Evolutionary conservation across 768 basidiomycete species (phyloP), one percentile per base, ranked within the genome.

Genomic region (Leccinellum luteum): DNA sequence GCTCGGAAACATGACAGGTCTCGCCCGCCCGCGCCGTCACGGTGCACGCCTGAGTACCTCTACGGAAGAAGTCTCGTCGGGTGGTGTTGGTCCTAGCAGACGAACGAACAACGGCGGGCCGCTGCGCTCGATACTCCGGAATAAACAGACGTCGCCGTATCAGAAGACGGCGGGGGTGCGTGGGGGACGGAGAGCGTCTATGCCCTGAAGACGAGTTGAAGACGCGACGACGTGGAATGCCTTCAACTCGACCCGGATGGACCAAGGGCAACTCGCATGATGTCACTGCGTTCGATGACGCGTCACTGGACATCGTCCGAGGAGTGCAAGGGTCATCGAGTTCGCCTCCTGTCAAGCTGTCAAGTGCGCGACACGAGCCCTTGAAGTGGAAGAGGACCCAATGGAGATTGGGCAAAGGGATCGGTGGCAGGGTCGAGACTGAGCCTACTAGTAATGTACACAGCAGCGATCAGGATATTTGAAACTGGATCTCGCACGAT

Each of bases 101-200:
- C 51, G 43, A 4, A 25, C 53, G 10, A 43, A 43, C 13, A 47
- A 48, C 23, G 35, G 55, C 30, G 63, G 52, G 1, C 55, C 55
- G 15, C 23, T 64, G 14, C 58, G 62, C 17, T 64, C 63, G 8
- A 60, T 60, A 47, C 54, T 64, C 19, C 62, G 63, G 13, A 64
- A 60, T 35, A 64, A 41, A 44, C 49, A 54, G 4, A 27, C 54
- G 1, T 25, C 41, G 28, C 63, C 62, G 6, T 64, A 63, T 52
- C 57, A 59, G 32, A 59, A 56, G 41, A 15, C 12, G 13, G 12
- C 21, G 13, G 44, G 12, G 6, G 31, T 31, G 19, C 45, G 30
- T 2, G 45, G 7, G 13, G 21, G 31, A 6, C 54, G 55, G n/a
- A 48, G 60, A 51, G 60, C 38, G 2, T 51, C 60, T 12, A n/a